Base-by-base conservation (phyloP, 768 basidiomycete species). In the Guyanaporus albipodus region DNA sequence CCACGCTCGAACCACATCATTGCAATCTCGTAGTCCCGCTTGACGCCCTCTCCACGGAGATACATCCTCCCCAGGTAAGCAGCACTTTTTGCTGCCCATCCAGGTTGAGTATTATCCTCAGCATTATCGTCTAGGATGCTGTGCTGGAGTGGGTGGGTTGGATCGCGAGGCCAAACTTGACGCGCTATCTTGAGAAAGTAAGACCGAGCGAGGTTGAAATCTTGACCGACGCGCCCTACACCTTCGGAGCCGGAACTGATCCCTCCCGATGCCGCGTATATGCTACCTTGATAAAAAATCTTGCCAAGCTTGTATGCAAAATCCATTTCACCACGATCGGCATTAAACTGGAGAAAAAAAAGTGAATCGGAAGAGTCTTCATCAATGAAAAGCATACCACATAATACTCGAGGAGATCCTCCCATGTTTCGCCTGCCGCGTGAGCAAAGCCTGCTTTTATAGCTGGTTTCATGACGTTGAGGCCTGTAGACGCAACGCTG, bases 1-100 rank as follows among this genome's bases (percentile, higher is more conserved):
- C 90, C 95, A 42, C 96, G 77, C 56, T 92, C 89, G 56, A 94
- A 94, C 96, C 96, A 99, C 72, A 94, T 78, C 70, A 83, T 91
- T 8, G 91, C 94, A 52, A 79, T 66, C 22, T 75, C 72, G 17
- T 78, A 76, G 64, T 97, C 89, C 49, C 75, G 73, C 56, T 85
- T 85, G 19, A 90, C 82, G 7, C 94, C 95, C 63, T 98, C 96
- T 0, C 96, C 95, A 29, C 96, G 75, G 26, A 99, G 66, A 56
- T 87, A 87, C 93, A 99, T 98, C 47, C 91, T 79, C 0, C 95
- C 96, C 7, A 98, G 65, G 67, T 90, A 97, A 3, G 79, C 90
- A 6, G 93, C 92, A 42, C 90, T 85, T 2, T 83, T 77, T 5
- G 87, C 82, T 0, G 90, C 93, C 40, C 74, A 71, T 23, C 83